Evolutionary conservation across 2,329 filamentous ascomycete species (phyloP), one percentile per base, ranked within the genome.

Genomic region (Pyrenochaeta sp.): DNA sequence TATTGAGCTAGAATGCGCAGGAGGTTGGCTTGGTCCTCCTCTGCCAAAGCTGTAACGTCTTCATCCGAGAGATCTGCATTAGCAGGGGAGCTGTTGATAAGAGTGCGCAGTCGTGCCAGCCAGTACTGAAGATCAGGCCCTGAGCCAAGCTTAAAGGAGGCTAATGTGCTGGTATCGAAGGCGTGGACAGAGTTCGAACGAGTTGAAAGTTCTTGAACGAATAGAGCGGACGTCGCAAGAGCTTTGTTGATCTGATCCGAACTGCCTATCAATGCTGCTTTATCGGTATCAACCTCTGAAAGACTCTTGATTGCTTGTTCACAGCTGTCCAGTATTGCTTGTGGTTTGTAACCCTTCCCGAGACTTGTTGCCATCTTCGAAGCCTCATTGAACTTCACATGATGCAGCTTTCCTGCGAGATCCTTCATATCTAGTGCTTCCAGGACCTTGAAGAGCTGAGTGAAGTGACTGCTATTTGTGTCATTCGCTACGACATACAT

Each of bases 361-460:
- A 74, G 53, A n/a, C 56, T 61, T 7, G 63, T 49, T 2, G 54
- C 53, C 65, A 74, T 70, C 21, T 65, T 67, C 2, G 87, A 80
- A 0, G 89, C 87, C 66, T 91, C 80, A 36, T 87, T 90, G 68
- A 92, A 92, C 76, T 90, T 91, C 75, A 92, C 83, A 70, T 92
- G 90, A 69, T 89, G 84, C 63, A 88, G 85, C 73, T 87, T 89
- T 57, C 81, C 80, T 4, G 86, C 85, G 50, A 91, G 83, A 3
- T 91, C 88, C 53, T 84, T 81, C 69, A 88, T 81, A 31, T 86
- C 89, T 76, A 92, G 85, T 21, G 91, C 81, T 69, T 90, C 86
- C 54, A 92, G 80, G 31, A 91, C 90, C 79, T 90, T 91, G 81
- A 91, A 90, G 14, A 92, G 80, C 71, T 91, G 88, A 66, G 86